phyloP scores from a whole-genome alignment of 352 stramenopile species.

The Hyaloperonospora brassicae region DNA sequence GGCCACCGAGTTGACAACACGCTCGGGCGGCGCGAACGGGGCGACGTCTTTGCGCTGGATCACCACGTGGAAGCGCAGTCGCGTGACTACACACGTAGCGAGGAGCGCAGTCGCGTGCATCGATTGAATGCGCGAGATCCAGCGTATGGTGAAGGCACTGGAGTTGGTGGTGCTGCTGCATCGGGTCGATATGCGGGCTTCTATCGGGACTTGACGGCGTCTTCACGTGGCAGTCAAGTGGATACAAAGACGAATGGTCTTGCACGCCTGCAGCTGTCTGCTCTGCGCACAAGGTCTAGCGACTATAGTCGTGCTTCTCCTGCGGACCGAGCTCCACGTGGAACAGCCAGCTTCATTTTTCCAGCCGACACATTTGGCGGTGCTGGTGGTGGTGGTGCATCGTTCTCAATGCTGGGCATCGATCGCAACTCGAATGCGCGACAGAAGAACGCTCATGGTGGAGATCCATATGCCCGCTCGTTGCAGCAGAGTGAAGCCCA shows the following conservation, averaged over 20 bases:
- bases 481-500: conserved; percentile 12
- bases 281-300: conserved; percentile 14
- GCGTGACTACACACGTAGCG: conserved; percentile 14
- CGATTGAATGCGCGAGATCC: conserved; percentile 11
- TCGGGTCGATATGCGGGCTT: conserved; percentile 8
- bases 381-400: conserved; percentile 17
- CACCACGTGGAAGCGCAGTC: conserved; percentile 14
- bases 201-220: conserved; percentile 17
- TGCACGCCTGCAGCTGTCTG: conserved; percentile 19
- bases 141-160: conserved; percentile 5
- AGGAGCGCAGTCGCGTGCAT: conserved; percentile 21
- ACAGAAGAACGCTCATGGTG: conserved; percentile 8
- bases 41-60: conserved; percentile 15
- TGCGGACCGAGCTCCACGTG: conserved; percentile 16
- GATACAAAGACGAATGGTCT: conserved; percentile 15
- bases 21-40: conserved; percentile 33
- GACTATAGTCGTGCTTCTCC: conserved; percentile 8
- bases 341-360: conserved; percentile 25
- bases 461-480: conserved; percentile 18
- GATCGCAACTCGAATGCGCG: conserved; percentile 36
- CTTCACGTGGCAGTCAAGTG: conserved; percentile 10
- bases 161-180: not conserved
- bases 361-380: conserved; percentile 10
- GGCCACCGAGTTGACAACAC: conserved; percentile 27
- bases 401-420: conserved; percentile 60